Base-by-base conservation (phyloP, 257 asterid species). In the Lycium ferocissimum region DNA sequence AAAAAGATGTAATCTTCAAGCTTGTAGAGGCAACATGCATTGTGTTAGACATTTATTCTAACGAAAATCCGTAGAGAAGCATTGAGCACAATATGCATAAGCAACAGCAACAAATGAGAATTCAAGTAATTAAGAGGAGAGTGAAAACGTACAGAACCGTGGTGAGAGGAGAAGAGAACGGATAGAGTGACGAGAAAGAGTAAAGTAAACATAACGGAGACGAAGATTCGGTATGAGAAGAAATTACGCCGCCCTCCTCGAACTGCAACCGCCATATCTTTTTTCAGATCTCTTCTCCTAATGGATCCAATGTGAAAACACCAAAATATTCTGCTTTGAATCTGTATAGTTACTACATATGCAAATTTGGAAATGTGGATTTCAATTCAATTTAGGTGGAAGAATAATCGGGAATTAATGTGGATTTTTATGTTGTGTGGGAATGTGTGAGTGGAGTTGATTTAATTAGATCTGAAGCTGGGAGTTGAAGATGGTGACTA, bases 211-310 rank as follows among this genome's bases (percentile, higher is more conserved):
- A 95, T 84, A 83, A 98, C 98, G 87, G 99, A 96, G 59, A 93
- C 88, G 83, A 96, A 96, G 94, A 95, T 90, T 93, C 98, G 95
- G 86, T 95, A 95, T 89, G 94, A 91, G 94, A 95, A 95, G 89
- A 94, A 88, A 92, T 91, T 95, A 53, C 97, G 92, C 66, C 95
- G 96, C 85, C 91, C 91, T 54, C 95, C 93, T 73, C 99, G 95
- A 86, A 89, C 95, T 80, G 97, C 97, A 87, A 96, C 96, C 89
- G 98, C 99, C 98, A 96, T 93, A 26, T 81, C 61, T 56, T 12
- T 40, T 51, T 67, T 63, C 53, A 85, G 53, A 88, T 9, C 87
- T 49, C 81, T 22, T 26, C 83, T 45, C 82, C 37, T 26, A 79
- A 83, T 80, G 70, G 85, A 83, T 83, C 2, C 33, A 59, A 35